Conservation (phyloP, 2,329 filamentous ascomycete species). For the Aspergillus carbonarius region DNA sequence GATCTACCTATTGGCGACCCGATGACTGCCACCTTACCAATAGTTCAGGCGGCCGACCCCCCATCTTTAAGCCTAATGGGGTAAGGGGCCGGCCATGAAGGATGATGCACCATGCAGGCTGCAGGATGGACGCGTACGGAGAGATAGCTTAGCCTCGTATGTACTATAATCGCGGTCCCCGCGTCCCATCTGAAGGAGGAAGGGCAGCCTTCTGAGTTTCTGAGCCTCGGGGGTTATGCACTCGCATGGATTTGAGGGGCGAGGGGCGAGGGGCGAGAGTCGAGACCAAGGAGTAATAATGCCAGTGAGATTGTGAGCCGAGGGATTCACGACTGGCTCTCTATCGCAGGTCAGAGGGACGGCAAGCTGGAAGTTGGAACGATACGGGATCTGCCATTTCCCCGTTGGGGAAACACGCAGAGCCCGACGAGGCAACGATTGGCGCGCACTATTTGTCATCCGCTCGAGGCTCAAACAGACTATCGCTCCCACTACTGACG, state of each 20-base stretch:
- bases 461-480: constrained; percentile 15
- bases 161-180: constrained; percentile 8
- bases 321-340: too few relatives aligned
- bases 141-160: constrained; percentile 3
- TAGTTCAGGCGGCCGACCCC: constrained; percentile 21
- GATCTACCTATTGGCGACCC: constrained; percentile 24
- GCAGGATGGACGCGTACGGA: constrained; percentile 8
- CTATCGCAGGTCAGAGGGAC: too few relatives aligned
- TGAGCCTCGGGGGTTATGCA: neutral
- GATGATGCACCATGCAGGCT: constrained; percentile 11
- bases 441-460: constrained; percentile 17
- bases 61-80: constrained; percentile 11
- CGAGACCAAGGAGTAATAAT: neutral
- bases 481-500: constrained; percentile 7
- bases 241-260: neutral
- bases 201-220: too few relatives aligned
- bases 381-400: constrained; percentile 4
- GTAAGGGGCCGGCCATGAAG: constrained; percentile 10
- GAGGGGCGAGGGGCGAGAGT: neutral
- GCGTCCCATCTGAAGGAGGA: neutral
- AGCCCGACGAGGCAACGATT: constrained; percentile 17
- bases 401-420: constrained; percentile 17
- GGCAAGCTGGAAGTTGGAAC: neutral
- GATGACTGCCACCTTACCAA: constrained; percentile 27
- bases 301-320: neutral